A percentile compares a stretch with the other conserved stretches of the same genome.
phyloP scores from a whole-genome alignment of 1,139 yeast genomes.

The Taphrina deformans region DNA sequence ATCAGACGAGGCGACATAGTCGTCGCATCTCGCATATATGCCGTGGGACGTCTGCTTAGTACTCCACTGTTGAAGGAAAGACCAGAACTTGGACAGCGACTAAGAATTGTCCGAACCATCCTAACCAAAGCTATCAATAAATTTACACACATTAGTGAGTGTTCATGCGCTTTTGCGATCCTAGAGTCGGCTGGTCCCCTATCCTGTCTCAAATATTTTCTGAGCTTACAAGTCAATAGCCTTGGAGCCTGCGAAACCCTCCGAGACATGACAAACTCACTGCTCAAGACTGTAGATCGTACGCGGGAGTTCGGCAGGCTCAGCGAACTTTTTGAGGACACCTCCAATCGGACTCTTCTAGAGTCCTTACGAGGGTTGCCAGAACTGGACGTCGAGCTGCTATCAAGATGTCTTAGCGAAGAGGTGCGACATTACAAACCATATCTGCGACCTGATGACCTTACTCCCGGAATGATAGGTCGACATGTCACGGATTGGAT shows the following conservation, averaged over 20 bases:
- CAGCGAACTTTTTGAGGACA: neutral
- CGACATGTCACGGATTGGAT: constrained; percentile 4
- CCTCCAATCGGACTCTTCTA: neutral
- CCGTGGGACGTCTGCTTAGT: neutral
- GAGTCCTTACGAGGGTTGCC: constrained; percentile 1
- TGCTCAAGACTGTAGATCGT: neutral
- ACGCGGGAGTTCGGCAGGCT: constrained; percentile 10
- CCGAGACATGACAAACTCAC: neutral
- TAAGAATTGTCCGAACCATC: neutral
- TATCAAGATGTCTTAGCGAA: neutral
- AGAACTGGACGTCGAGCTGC: neutral
- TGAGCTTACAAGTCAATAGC: neutral
- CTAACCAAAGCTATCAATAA: neutral
- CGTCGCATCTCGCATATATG: constrained; percentile 5
- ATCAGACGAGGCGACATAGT: constrained; percentile 8
- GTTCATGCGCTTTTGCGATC: constrained; percentile 10
- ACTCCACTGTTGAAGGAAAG: neutral
- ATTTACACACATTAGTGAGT: neutral
- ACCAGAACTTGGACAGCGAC: neutral
- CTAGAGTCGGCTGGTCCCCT: neutral
- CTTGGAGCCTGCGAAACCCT: neutral
- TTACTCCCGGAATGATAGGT: neutral
- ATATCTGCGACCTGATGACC: neutral
- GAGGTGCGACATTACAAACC: constrained; percentile 14
- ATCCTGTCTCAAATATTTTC: constrained; percentile 18